These are phyloP conservation scores for Lycium barbarum DNA, from an alignment of 257 asterid species.

Conservation along the genomic window DNA sequence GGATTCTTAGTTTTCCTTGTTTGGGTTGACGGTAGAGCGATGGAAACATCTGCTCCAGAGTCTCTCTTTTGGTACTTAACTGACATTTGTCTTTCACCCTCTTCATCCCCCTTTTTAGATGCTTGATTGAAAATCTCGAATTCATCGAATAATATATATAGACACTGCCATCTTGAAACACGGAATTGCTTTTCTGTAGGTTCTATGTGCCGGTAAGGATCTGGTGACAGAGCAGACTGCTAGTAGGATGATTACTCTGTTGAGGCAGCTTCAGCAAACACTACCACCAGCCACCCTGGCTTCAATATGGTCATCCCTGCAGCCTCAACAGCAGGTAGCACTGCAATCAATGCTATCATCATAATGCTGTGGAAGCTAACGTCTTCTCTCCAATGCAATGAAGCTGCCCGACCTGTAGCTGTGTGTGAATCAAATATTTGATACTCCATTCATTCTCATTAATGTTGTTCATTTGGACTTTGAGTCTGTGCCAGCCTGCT, in stretches of 20 bases:
- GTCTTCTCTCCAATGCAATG: slow-evolving; percentile 13
- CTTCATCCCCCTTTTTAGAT: background rate
- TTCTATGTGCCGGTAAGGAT: slow-evolving; percentile 82
- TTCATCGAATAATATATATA: background rate
- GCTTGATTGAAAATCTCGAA: background rate
- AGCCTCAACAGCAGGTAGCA: slow-evolving; percentile 88
- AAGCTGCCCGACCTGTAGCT: slow-evolving; percentile 13
- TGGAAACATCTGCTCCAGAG: background rate
- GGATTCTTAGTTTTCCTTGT: background rate
- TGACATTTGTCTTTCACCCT: background rate
- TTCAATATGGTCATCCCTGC: slow-evolving; percentile 84
- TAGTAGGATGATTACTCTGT: slow-evolving; percentile 75
- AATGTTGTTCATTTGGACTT: slow-evolving; percentile 27
- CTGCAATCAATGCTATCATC: slow-evolving; percentile 77
- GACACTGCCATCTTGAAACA: background rate
- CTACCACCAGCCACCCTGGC: slow-evolving; percentile 81
- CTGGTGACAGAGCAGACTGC: slow-evolving; percentile 86
- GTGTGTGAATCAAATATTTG: slow-evolving; percentile 22
- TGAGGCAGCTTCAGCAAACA: slow-evolving; percentile 92
- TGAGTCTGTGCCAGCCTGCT: slow-evolving; percentile 26
- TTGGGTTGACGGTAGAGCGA: background rate
- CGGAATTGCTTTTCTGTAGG: slow-evolving; percentile 47
- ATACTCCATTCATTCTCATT: slow-evolving; percentile 34
- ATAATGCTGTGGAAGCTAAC: slow-evolving; percentile 31
- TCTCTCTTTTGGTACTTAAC: background rate